Evolutionary conservation across 495 filamentous ascomycete species (phyloP), one percentile per base, ranked within the genome.

Genomic region (Acidomyces sp.): DNA sequence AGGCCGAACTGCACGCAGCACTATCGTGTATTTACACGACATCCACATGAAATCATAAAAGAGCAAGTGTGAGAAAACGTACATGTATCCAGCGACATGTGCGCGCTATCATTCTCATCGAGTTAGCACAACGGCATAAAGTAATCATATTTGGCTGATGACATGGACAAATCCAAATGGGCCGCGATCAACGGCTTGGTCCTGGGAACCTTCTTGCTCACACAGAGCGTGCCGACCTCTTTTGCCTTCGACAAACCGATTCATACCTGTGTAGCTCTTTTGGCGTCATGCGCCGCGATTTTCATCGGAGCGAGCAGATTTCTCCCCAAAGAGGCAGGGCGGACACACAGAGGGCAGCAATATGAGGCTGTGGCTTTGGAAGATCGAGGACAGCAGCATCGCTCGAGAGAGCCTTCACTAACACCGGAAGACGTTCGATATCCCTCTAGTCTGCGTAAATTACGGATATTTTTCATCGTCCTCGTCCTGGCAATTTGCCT

Each of bases 221-320:
- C 38, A 6, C 29, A 31, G 41, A 26, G 18, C 29, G 27, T 46
- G 9, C 37, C 31, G 12, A 53, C 55, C 24, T 52, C 48, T 18
- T 56, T 54, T 44, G 52, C 56, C 34, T 39, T 55, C 41, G 56
- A 61, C 18, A 50, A 54, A 18, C 59, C 59, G 4, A 34, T 59
- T 2, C 59, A 61, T 27, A 49, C 57, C n/a, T 19, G 37, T 24
- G 51, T 36, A 35, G 27, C 54, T 13, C 20, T 59, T 0, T 48
- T 62, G 4, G 34, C 49, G 3, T 24, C 48, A 4, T 43, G 30
- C 15, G 57, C 55, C 4, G 22, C 41, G 6, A 25, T 45, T 12
- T 46, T 56, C 18, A 20, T 58, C 16, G 45, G 26, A 2, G 28
- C 42, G 22, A 46, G 48, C 20, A 36, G 49, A 18, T 26, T 46